phyloP scores from a whole-genome alignment of 139 green algal genomes.

The Closterium sp. region DNA sequence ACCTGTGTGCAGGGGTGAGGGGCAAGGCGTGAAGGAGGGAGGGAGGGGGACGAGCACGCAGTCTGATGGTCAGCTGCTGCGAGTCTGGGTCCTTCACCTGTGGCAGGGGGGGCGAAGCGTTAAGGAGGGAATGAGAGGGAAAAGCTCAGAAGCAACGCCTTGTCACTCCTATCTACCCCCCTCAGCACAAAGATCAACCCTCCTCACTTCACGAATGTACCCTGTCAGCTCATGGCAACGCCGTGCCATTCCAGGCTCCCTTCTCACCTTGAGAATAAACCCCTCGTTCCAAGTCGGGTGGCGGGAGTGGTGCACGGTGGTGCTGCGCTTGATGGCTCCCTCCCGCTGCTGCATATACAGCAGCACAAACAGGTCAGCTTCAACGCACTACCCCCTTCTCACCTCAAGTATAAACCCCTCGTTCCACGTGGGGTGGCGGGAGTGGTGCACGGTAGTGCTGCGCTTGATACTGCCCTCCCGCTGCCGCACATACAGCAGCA shows the following conservation, averaged over 20 bases:
- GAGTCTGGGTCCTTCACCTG: constrained; percentile 20
- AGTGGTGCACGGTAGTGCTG: constrained; percentile 42
- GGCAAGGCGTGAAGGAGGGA: too few relatives aligned
- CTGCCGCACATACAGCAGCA: constrained; percentile 42
- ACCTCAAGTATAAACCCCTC: constrained; percentile 45
- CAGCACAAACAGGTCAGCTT: too few relatives aligned
- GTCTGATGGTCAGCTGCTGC: background rate
- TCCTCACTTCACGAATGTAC: too few relatives aligned
- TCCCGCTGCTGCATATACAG: constrained; percentile 39
- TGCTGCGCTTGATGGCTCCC: constrained; percentile 42
- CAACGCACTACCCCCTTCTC: background rate
- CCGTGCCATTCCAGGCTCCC: too few relatives aligned
- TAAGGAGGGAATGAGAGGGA: too few relatives aligned
- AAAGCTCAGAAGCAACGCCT: too few relatives aligned
- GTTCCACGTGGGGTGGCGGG: constrained; percentile 30
- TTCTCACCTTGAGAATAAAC: constrained; percentile 34
- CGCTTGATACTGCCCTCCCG: constrained; percentile 40
- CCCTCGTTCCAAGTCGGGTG: constrained; percentile 40
- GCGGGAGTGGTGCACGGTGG: constrained; percentile 33
- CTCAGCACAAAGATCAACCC: too few relatives aligned
- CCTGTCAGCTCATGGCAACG: too few relatives aligned
- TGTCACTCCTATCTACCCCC: too few relatives aligned
- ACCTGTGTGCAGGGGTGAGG: too few relatives aligned
- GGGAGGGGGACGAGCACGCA: background rate
- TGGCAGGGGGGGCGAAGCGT: too few relatives aligned